phyloP scores from a whole-genome alignment of 169 alveolate species.

The Cyclospora cayetanensis region DNA sequence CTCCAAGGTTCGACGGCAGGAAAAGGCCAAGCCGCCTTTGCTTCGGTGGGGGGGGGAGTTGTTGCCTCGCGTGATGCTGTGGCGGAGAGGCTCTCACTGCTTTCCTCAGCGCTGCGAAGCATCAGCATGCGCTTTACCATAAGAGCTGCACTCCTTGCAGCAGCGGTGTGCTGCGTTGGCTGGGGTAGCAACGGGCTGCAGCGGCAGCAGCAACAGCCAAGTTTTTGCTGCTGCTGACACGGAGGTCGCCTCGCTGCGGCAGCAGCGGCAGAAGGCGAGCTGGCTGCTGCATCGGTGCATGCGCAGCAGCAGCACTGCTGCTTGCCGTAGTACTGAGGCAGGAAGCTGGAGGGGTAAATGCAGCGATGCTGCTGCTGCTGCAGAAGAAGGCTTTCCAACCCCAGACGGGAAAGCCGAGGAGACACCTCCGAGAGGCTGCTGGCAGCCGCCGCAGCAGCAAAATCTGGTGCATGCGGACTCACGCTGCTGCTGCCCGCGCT shows the following conservation, averaged over 20 bases:
- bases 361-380: slow-evolving; percentile 55
- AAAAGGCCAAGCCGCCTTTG: slow-evolving; percentile 27
- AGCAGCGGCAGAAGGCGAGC: neutral
- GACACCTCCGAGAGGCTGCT: slow-evolving; percentile 42
- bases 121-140: slow-evolving; percentile 9
- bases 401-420: slow-evolving; percentile 30
- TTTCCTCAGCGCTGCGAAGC: slow-evolving; percentile 22
- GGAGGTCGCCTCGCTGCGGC: no score
- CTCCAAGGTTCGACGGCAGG: slow-evolving; percentile 19
- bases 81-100: neutral
- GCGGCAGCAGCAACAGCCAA: slow-evolving; percentile 38
- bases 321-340: slow-evolving; percentile 51
- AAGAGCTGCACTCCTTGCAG: neutral
- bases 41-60: neutral
- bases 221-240: no score
- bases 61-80: neutral
- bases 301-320: slow-evolving; percentile 52
- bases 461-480: slow-evolving; percentile 44
- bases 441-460: slow-evolving; percentile 58
- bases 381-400: slow-evolving; percentile 23
- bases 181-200: slow-evolving; percentile 53
- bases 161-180: slow-evolving; percentile 30
- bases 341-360: slow-evolving; percentile 13
- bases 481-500: slow-evolving; percentile 60
- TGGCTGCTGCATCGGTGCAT: slow-evolving; percentile 8